These are phyloP conservation scores for Blastobotrys illinoisensis DNA, from an alignment of 1,139 yeast genomes.

Conservation along the genomic window DNA sequence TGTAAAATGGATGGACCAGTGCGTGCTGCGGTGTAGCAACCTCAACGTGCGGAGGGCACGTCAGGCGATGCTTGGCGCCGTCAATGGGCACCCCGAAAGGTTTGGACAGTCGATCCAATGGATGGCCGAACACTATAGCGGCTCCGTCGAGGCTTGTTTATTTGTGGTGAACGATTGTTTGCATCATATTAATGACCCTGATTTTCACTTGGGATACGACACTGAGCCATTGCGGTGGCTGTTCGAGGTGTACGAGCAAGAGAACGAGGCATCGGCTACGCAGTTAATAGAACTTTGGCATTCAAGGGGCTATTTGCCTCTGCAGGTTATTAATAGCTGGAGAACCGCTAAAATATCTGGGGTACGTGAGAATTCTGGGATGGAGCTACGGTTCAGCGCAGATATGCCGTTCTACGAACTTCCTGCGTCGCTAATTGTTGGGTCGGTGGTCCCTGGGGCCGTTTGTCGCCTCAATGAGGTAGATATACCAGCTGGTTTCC, in stretches of 20 bases:
- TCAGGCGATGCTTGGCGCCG: neutral
- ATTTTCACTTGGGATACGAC: neutral
- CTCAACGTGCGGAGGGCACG: neutral
- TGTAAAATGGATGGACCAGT: constrained; percentile 1
- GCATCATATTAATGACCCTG: neutral
- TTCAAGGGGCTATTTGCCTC: neutral
- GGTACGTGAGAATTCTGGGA: no score
- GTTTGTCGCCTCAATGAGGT: neutral
- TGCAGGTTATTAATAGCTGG: neutral
- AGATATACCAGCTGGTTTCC: neutral
- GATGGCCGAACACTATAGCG: neutral
- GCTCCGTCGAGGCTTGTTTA: constrained; percentile 3
- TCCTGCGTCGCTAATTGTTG: neutral
- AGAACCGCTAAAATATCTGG: no score
- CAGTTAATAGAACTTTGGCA: neutral
- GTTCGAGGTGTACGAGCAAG: neutral
- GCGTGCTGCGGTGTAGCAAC: constrained; percentile 1
- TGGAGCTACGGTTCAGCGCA: neutral
- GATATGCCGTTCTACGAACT: neutral
- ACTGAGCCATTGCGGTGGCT: neutral
- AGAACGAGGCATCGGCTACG: neutral
- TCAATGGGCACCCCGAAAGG: neutral
- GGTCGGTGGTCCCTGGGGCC: neutral
- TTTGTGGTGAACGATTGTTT: constrained; percentile 12
- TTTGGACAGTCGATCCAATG: neutral